phyloP scores from a whole-genome alignment of 192 early-diverging fungal genomes.

The Diversispora epigaea region DNA sequence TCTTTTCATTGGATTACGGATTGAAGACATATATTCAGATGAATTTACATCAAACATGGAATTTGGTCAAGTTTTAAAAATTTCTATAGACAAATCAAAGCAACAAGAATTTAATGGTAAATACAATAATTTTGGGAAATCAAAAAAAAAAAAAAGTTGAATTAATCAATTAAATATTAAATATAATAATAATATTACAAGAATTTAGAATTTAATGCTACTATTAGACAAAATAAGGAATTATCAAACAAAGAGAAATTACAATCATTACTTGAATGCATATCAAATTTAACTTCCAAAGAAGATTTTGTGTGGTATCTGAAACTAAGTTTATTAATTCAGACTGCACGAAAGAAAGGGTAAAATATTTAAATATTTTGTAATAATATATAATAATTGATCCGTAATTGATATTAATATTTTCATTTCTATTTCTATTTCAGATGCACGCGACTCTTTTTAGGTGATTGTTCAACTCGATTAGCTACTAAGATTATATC shows the following conservation, averaged over 20 bases:
- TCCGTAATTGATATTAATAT: no score
- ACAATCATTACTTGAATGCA: slow-evolving; percentile 49
- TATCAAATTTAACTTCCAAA: slow-evolving; percentile 63
- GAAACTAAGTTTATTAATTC: slow-evolving; percentile 56
- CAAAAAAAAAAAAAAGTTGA: no score
- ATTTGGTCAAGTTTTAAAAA: slow-evolving; percentile 40
- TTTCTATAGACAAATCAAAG: slow-evolving; percentile 27
- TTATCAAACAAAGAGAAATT: slow-evolving; percentile 46
- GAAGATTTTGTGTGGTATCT: slow-evolving; percentile 71
- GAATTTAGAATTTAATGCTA: neutral
- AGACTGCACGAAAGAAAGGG: slow-evolving; percentile 51
- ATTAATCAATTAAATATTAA: no score
- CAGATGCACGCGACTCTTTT: slow-evolving; percentile 61
- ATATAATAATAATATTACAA: neutral
- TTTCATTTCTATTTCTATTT: neutral
- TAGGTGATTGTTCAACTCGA: slow-evolving; percentile 80
- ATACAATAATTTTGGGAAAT: neutral
- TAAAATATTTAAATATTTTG: slow-evolving; percentile 27
- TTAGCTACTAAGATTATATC: slow-evolving; percentile 76
- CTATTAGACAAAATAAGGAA: neutral
- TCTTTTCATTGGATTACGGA: slow-evolving; percentile 43
- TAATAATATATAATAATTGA: no score
- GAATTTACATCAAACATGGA: slow-evolving; percentile 41
- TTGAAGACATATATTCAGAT: slow-evolving; percentile 69
- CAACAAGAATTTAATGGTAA: neutral